These are phyloP conservation scores for Saccharomycopsis hybrid DNA, from an alignment of 1,139 yeast genomes.

Conservation along the genomic window DNA sequence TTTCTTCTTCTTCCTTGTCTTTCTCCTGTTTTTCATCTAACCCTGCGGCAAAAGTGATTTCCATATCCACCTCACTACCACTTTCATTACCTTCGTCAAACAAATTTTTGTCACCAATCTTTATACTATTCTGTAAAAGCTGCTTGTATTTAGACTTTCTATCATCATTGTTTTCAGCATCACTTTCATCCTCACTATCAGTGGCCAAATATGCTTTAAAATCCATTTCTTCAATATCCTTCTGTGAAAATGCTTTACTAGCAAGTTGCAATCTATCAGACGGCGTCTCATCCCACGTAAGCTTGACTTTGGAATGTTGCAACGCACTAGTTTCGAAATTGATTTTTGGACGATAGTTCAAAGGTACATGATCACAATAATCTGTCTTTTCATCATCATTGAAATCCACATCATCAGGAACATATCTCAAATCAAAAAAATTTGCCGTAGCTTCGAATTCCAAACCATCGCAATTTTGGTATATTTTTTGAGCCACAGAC, in stretches of 20 bases:
- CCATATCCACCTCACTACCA: conserved; percentile 79
- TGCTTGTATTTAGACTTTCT: conserved; percentile 62
- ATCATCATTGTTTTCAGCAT: conserved; percentile 33
- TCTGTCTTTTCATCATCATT: conserved; percentile 70
- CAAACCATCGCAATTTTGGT: conserved; percentile 85
- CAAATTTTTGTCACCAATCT: conserved; percentile 31
- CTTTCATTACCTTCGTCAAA: conserved; percentile 33
- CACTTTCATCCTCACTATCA: conserved; percentile 61
- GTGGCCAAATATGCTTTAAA: conserved; percentile 92
- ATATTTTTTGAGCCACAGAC: conserved; percentile 66
- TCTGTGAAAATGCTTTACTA: conserved; percentile 75
- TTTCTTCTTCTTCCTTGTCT: conserved; percentile 30
- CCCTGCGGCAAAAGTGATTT: conserved; percentile 92
- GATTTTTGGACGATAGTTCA: conserved; percentile 67
- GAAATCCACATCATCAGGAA: conserved; percentile 88
- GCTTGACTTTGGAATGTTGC: conserved; percentile 86
- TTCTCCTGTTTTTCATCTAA: conserved; percentile 41
- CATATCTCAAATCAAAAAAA: conserved; percentile 82
- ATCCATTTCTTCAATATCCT: conserved; percentile 94
- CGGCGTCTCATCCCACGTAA: conserved; percentile 99
- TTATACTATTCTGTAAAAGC: conserved; percentile 45
- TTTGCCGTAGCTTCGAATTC: conserved; percentile 97
- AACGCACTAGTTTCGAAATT: conserved; percentile 88
- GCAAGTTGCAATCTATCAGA: conserved; percentile 78
- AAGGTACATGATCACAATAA: conserved; percentile 62